Percentiles rank a stretch among this genome's conserved stretches.
Evolutionary conservation across 2,329 filamentous ascomycete species (phyloP).

Genomic region (Epichloe coenophiala): DNA sequence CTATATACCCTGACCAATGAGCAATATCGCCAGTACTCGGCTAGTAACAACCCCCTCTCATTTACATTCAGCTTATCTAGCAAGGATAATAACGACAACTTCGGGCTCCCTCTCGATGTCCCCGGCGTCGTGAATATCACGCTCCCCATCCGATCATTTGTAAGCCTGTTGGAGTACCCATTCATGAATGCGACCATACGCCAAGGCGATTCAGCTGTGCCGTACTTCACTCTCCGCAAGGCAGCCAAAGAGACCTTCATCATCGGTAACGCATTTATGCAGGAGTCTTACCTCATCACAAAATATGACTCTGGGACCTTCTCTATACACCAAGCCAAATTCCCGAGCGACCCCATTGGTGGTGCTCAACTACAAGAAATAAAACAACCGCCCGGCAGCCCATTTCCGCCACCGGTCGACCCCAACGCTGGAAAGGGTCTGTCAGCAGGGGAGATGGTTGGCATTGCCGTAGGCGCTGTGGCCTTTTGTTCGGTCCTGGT

Average conservation of each 20-base stretch:
- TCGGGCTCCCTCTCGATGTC: conserved; percentile 33
- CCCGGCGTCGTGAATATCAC: conserved; percentile 44
- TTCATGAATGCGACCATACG: conserved; percentile 29
- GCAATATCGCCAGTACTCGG: conserved; percentile 34
- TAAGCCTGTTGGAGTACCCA: conserved; percentile 35
- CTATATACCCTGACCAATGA: conserved; percentile 51
- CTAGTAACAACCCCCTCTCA: conserved; percentile 27
- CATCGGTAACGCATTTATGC: conserved; percentile 55
- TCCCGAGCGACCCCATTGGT: conserved; percentile 29
- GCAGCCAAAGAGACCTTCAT: conserved; percentile 39
- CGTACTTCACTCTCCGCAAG: conserved; percentile 55
- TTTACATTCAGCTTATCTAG: conserved; percentile 46
- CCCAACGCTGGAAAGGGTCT: conserved; percentile 15
- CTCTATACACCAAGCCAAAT: conserved; percentile 40
- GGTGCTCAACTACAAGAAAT: conserved; percentile 30
- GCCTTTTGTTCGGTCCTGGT: conserved; percentile 16
- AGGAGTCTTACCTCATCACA: conserved; percentile 50
- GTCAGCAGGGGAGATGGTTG: conserved; percentile 27
- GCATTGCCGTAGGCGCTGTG: conserved; percentile 31
- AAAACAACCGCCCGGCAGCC: conserved; percentile 29
- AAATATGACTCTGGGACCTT: conserved; percentile 41
- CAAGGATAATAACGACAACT: conserved; percentile 37
- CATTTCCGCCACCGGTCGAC: conserved; percentile 28
- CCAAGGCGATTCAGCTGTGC: conserved; percentile 31
- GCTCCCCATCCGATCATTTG: conserved; percentile 35